Evolutionary conservation across 106 monocot species (phyloP).

Genomic region (Hemerocallis citrina): DNA sequence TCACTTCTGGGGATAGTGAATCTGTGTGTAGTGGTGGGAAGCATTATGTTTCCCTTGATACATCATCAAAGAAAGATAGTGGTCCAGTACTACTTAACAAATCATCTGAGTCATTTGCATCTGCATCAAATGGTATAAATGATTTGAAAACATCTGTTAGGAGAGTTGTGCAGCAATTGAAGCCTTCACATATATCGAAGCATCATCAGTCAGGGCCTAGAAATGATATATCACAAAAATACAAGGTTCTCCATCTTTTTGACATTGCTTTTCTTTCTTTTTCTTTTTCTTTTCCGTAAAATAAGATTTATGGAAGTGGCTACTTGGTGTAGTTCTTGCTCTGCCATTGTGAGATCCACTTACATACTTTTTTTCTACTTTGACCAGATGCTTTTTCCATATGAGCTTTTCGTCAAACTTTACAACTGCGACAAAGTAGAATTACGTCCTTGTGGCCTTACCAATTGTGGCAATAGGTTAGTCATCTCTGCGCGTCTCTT

Average conservation of each 20-base stretch:
- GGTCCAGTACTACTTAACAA: background rate
- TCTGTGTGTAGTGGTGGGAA: conserved; percentile 9
- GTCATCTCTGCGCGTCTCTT: background rate
- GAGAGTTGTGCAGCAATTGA: conserved; percentile 10
- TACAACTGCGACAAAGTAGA: conserved; percentile 62
- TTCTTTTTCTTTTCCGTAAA: background rate
- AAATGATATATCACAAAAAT: conserved; percentile 8
- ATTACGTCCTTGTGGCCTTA: conserved; percentile 73
- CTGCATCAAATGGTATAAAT: conserved; percentile 7
- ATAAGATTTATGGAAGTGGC: conserved; percentile 1
- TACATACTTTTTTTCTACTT: conserved; percentile 6
- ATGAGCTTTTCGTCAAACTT: conserved; percentile 70
- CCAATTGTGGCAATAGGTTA: conserved; percentile 93
- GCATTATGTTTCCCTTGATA: conserved; percentile 10
- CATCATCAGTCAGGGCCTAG: conserved; percentile 2
- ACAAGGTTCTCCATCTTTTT: conserved; percentile 9
- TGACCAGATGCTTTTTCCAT: conserved; percentile 59
- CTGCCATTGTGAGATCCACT: background rate
- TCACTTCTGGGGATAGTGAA: conserved; percentile 6
- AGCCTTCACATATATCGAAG: conserved; percentile 10
- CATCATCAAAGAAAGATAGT: conserved; percentile 11
- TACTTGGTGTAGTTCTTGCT: background rate
- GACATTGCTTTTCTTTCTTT: too few relatives aligned
- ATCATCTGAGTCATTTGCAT: background rate
- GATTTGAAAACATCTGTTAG: conserved; percentile 20